These are phyloP conservation scores for Rhynchospora tenuis DNA, from an alignment of 176 grass and related monocot species.

Conservation along the genomic window DNA sequence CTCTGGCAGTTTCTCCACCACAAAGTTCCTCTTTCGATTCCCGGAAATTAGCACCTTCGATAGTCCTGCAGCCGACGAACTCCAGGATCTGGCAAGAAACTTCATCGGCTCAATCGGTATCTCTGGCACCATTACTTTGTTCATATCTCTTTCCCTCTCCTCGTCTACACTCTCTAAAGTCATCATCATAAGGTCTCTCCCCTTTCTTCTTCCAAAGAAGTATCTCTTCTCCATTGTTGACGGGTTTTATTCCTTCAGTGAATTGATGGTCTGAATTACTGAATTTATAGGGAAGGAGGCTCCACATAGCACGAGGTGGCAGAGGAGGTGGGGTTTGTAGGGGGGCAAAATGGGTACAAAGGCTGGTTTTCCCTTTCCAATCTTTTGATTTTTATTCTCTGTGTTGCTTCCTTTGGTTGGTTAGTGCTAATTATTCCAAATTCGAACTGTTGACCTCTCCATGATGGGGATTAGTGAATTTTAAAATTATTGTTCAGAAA, in stretches of 20 bases:
- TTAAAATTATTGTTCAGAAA: neutral
- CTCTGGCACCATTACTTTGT: conserved; percentile 28
- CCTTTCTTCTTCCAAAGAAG: conserved; percentile 31
- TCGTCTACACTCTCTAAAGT: conserved; percentile 18
- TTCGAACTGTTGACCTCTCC: neutral
- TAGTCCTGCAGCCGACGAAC: conserved; percentile 52
- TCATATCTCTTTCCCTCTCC: neutral
- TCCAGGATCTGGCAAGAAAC: conserved; percentile 70
- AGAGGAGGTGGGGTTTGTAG: conserved; percentile 27
- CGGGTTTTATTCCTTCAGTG: neutral
- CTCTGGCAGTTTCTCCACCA: conserved; percentile 54
- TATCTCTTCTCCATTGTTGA: conserved; percentile 33
- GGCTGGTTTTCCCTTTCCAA: conserved; percentile 39
- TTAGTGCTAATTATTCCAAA: neutral
- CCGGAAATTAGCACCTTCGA: conserved; percentile 40
- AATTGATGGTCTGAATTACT: neutral
- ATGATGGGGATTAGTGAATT: neutral
- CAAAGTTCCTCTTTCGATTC: conserved; percentile 59
- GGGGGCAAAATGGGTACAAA: conserved; percentile 60
- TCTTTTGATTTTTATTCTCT: conserved; percentile 20
- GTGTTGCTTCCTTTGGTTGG: neutral
- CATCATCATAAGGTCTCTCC: conserved; percentile 53
- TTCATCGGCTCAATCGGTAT: conserved; percentile 64
- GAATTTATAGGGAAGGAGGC: conserved; percentile 44
- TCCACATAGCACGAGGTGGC: conserved; percentile 60